phyloP scores from a whole-genome alignment of 2,329 filamentous ascomycete species.

The Lachnellula suecica region DNA sequence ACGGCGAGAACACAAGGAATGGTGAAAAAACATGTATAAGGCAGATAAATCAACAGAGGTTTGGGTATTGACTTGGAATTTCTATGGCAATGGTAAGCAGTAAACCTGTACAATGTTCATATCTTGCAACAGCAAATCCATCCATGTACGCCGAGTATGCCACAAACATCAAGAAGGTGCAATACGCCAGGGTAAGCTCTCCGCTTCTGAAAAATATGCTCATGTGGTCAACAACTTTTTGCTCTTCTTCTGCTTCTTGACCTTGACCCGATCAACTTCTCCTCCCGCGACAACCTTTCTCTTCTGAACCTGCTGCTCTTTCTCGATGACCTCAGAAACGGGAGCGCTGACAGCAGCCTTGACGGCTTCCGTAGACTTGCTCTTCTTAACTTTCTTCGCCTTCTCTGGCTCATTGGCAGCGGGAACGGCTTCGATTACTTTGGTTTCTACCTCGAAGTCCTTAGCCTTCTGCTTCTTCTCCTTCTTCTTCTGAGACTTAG shows the following conservation, averaged over 20 bases:
- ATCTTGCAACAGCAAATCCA: neutral
- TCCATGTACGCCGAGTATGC: no score
- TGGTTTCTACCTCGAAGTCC: constrained; percentile 3
- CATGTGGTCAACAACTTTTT: neutral
- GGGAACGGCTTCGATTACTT: constrained; percentile 5
- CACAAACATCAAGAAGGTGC: no score
- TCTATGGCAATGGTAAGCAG: neutral
- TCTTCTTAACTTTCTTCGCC: constrained; percentile 42
- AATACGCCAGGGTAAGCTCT: no score
- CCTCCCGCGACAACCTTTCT: constrained; percentile 7
- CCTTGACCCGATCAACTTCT: neutral
- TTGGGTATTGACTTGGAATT: neutral
- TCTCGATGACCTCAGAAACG: constrained; percentile 40
- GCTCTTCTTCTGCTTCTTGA: neutral
- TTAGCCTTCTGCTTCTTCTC: constrained; percentile 4
- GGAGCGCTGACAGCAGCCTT: neutral
- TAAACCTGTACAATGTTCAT: neutral
- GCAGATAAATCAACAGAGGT: neutral
- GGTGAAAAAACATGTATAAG: neutral
- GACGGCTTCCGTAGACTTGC: constrained; percentile 18
- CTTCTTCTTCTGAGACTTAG: constrained; percentile 20
- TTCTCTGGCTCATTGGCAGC: constrained; percentile 9
- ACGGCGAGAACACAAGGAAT: no score
- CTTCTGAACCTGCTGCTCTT: constrained; percentile 28
- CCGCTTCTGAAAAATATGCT: neutral